Base-by-base conservation (phyloP, 1,284 basidiomycete species). In the Ustilago curta region DNA sequence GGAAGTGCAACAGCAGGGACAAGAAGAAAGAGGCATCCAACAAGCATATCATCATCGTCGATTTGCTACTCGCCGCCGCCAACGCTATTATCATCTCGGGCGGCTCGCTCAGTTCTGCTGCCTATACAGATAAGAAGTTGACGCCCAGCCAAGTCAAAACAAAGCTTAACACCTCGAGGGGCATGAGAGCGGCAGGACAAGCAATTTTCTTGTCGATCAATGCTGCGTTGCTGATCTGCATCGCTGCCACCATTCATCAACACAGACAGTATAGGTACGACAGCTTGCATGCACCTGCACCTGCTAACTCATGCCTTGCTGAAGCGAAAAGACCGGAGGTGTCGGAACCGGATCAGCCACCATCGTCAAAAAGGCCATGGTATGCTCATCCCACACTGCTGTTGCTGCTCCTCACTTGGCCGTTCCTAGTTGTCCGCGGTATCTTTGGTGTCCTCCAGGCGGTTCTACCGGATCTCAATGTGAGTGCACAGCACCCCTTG, bases 41-140 rank as follows among this genome's bases (percentile, higher is more conserved):
- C 21, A 4, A 11, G 23, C 32, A 29, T 23, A 11, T 59, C 14
- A 9, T 50, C 3, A 11, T 59, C 8, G 49, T 64, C 5, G 56
- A 72, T 18, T 66, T 54, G 61, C 21, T 68, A 18, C 55, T 76
- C 16, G 39, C 61, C 2, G 59, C 37, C 8, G 70, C 74, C 19
- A 73, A 77, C 29, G 48, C 62, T 4, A 55, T 74, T 45, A 73
- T 77, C 52, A 49, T 77, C 51, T 25, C 50, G 6, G 66, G 74
- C 16, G 70, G 70, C 16, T 61, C 62, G n/a, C 40, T 61, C 11
- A 63, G 47, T 48, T 29, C 53, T 12, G 49, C 43, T 6, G 61
- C 68, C 3, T 57, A 59, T 54, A 53, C 42, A 2, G 32, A 60
- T 21, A 48, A 25, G 8, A 18, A 32, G 18, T 23, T 60, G 43